A percentile compares a stretch with the other conserved stretches of the same genome.
phyloP scores from a whole-genome alignment of 192 early-diverging fungal genomes.

The Powellomyces hirtus region DNA sequence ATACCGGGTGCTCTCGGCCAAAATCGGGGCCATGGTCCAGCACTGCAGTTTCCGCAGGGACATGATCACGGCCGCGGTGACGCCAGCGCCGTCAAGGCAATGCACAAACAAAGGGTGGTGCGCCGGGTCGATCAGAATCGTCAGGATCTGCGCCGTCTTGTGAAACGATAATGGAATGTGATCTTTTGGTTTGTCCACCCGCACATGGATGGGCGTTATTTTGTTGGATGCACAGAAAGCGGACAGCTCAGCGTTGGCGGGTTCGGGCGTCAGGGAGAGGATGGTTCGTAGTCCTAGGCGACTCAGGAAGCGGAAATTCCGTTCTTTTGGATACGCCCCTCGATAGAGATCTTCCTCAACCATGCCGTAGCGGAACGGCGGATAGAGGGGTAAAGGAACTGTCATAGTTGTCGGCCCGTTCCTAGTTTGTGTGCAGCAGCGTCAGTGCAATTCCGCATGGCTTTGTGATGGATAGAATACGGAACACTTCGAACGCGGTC shows the following conservation, averaged over 20 bases:
- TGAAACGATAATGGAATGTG: slow-evolving; percentile 81
- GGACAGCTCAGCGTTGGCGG: slow-evolving; percentile 55
- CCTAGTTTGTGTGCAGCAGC: too few species aligned
- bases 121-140: slow-evolving; percentile 71
- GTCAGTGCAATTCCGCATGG: too few species aligned
- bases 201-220: slow-evolving; percentile 68
- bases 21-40: slow-evolving; percentile 71
- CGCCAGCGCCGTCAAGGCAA: slow-evolving; percentile 84
- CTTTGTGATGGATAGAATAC: too few species aligned
- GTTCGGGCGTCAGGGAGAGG: slow-evolving; percentile 79
- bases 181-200: slow-evolving; percentile 77
- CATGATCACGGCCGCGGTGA: slow-evolving; percentile 79
- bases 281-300: slow-evolving; percentile 74
- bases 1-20: slow-evolving; percentile 35
- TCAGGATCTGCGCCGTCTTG: slow-evolving; percentile 55
- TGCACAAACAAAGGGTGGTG: slow-evolving; percentile 84
- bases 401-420: too few species aligned
- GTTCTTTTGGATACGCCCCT: slow-evolving; percentile 83
- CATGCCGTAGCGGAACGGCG: slow-evolving; percentile 81
- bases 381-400: slow-evolving; percentile 53
- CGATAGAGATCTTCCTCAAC: slow-evolving; percentile 84
- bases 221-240: slow-evolving; percentile 63
- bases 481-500: too few species aligned
- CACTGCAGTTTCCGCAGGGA: slow-evolving; percentile 88
- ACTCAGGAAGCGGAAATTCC: slow-evolving; percentile 81